Percentiles rank a stretch among this genome's conserved stretches.
phyloP scores from a whole-genome alignment of 2,329 filamentous ascomycete genomes.

The Sphaceloma murrayae region DNA sequence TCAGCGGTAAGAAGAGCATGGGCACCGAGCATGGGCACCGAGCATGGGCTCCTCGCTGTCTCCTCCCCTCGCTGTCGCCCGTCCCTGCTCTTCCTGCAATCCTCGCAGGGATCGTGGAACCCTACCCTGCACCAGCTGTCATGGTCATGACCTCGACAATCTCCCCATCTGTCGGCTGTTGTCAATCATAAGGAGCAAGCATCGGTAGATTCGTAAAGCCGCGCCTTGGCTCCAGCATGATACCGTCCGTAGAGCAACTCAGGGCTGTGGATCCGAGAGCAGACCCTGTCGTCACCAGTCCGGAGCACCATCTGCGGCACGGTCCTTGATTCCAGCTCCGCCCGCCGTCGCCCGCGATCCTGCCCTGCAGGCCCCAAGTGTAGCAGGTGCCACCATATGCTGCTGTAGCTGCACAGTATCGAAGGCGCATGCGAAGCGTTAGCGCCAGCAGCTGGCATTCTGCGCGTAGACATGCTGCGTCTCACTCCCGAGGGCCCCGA shows the following conservation, averaged over 20 bases:
- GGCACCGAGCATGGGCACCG: too few species aligned
- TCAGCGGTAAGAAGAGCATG: background rate
- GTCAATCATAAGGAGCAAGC: too few species aligned
- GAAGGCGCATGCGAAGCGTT: background rate
- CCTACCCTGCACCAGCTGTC: too few species aligned
- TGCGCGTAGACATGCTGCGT: slow-evolving; percentile 1
- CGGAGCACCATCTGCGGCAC: slow-evolving; percentile 5
- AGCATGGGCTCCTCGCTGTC: too few species aligned
- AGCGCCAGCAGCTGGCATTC: background rate
- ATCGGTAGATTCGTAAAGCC: background rate
- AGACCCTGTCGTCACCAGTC: slow-evolving; percentile 15
- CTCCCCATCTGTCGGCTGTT: too few species aligned
- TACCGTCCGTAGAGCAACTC: too few species aligned
- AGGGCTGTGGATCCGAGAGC: background rate
- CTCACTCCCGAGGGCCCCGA: too few species aligned
- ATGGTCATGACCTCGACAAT: too few species aligned
- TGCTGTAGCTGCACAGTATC: background rate
- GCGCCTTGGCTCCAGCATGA: slow-evolving; percentile 1
- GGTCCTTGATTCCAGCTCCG: background rate
- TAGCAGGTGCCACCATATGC: background rate
- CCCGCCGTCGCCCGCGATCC: background rate
- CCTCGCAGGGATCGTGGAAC: too few species aligned
- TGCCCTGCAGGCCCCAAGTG: too few species aligned
- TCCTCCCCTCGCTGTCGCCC: too few species aligned
- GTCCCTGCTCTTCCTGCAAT: too few species aligned